A percentile compares a stretch with the other conserved stretches of the same genome.
These are phyloP conservation scores for Glonium stellatum DNA, from an alignment of 495 filamentous ascomycete genomes.

Conservation along the genomic window DNA sequence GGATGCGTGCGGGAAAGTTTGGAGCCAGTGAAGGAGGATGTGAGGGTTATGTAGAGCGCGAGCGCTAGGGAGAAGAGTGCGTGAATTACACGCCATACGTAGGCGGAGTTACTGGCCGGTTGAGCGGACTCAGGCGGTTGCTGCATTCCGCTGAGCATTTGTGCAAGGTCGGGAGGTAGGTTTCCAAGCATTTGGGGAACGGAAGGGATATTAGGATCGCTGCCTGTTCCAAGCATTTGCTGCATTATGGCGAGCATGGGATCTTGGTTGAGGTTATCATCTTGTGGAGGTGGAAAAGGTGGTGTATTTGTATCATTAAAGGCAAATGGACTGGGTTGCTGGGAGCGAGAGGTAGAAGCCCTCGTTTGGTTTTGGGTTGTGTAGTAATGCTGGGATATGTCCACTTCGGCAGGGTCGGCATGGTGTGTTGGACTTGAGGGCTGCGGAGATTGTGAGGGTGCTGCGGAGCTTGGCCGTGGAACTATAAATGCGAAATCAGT, in stretches of 20 bases:
- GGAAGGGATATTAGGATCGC: constrained; percentile 31
- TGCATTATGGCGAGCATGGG: constrained; percentile 56
- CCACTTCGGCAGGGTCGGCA: constrained; percentile 64
- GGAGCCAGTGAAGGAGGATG: constrained; percentile 56
- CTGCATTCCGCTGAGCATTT: constrained; percentile 33
- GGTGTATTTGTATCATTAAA: constrained; percentile 23
- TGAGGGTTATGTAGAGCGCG: constrained; percentile 61
- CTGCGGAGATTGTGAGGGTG: constrained; percentile 4
- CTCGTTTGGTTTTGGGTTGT: constrained; percentile 28
- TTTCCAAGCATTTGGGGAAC: constrained; percentile 32
- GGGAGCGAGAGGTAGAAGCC: constrained; percentile 8
- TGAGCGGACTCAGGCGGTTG: constrained; percentile 29
- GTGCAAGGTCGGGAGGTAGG: constrained; percentile 43
- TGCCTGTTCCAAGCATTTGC: constrained; percentile 48
- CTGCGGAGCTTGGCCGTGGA: background rate
- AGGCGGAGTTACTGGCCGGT: constrained; percentile 43
- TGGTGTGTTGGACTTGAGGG: background rate
- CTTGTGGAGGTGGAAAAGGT: constrained; percentile 9
- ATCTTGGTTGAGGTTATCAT: constrained; percentile 43
- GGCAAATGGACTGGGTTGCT: constrained; percentile 18
- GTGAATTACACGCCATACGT: constrained; percentile 72
- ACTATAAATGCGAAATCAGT: background rate
- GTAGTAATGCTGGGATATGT: constrained; percentile 61
- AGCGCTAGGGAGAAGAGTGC: constrained; percentile 63
- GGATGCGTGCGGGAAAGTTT: constrained; percentile 19